Percentiles rank a stretch among this genome's conserved stretches.
Evolutionary conservation across 345 rosid species (phyloP).

Genomic region (Rhizophora apiculata): DNA sequence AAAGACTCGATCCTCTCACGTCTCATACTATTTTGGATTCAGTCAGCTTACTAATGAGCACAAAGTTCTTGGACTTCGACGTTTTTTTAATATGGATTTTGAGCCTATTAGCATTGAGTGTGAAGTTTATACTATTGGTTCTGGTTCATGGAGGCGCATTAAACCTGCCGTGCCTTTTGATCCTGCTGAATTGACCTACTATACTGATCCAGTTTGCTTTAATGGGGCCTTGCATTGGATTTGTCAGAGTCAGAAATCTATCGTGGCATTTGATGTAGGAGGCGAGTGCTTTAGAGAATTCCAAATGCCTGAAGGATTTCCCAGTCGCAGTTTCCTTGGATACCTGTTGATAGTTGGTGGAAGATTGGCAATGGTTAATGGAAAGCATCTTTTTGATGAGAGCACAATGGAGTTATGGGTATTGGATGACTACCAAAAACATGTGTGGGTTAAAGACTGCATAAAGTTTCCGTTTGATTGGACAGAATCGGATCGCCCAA

Average conservation of each 20-base stretch:
- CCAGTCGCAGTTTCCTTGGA: background rate
- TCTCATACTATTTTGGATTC: conserved; percentile 1
- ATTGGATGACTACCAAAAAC: background rate
- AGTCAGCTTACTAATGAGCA: background rate
- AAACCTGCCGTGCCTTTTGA: background rate
- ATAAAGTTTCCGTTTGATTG: background rate
- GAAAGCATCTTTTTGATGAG: background rate
- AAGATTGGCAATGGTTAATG: background rate
- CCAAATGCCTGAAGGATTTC: background rate
- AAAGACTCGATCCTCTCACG: background rate
- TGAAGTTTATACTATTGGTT: background rate
- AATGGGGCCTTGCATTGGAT: conserved; percentile 5
- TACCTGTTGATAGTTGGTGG: background rate
- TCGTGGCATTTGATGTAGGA: conserved; percentile 4
- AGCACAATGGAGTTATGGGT: background rate
- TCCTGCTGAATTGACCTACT: background rate
- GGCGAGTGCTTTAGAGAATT: conserved; percentile 3
- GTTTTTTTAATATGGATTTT: background rate
- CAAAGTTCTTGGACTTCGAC: conserved; percentile 1
- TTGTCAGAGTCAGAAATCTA: background rate
- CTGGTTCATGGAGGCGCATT: conserved; percentile 1
- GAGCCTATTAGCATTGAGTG: background rate
- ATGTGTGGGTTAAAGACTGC: background rate
- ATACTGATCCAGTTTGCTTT: background rate
- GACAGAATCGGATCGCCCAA: background rate